Conservation (phyloP, 176 grass and related monocot species). For the Oropetium thomaeum region DNA sequence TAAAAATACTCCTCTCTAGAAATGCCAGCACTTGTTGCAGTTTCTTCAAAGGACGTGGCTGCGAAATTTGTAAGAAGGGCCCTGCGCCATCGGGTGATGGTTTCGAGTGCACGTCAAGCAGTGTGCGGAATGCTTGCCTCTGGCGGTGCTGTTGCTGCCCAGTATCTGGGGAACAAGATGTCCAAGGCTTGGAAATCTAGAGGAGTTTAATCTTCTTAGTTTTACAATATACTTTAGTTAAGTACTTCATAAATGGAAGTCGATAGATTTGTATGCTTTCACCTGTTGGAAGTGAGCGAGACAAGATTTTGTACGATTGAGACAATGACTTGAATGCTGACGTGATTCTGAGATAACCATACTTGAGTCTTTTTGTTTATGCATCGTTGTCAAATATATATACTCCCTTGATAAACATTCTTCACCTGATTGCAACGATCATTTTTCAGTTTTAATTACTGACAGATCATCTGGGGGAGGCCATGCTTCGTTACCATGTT, state of each 20-base stretch:
- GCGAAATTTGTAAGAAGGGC: conserved; percentile 43
- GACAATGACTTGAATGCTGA: not conserved
- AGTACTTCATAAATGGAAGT: not conserved
- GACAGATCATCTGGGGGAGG: not conserved
- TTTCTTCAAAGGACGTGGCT: conserved; percentile 59
- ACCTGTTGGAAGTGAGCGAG: not conserved
- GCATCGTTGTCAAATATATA: not conserved
- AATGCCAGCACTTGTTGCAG: conserved; percentile 10
- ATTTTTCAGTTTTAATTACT: not conserved
- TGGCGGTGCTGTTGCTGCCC: conserved; percentile 50
- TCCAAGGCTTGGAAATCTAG: conserved; percentile 75
- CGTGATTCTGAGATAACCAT: not conserved
- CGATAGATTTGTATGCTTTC: not conserved
- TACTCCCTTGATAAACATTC: not conserved
- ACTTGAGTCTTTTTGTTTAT: not conserved
- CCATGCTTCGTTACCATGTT: too few relatives aligned
- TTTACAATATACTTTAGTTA: not conserved
- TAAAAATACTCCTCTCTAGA: conserved; percentile 26
- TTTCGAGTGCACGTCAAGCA: conserved; percentile 68
- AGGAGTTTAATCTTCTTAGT: conserved; percentile 2
- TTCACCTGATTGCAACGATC: too few relatives aligned
- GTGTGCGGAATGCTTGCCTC: conserved; percentile 60
- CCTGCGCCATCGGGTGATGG: conserved; percentile 54
- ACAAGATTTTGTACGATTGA: not conserved
- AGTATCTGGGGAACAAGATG: conserved; percentile 64